phyloP scores from a whole-genome alignment of 345 rosid genomes.

The Firmiana major region DNA sequence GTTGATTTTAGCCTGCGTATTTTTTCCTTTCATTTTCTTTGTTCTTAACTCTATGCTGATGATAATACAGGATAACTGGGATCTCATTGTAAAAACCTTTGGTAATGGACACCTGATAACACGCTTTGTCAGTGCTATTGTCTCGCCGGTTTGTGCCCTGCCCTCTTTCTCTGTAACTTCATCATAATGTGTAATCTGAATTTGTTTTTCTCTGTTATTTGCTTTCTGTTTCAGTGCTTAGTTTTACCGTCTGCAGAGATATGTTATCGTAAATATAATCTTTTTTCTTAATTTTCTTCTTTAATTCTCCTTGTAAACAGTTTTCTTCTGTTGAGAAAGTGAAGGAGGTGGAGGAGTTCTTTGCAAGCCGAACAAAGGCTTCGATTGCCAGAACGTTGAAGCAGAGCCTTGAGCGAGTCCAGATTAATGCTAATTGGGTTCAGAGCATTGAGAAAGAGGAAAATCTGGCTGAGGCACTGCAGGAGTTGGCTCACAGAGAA shows the following conservation, averaged over 20 bases:
- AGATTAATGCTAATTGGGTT: slow-evolving; percentile 78
- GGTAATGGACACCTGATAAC: slow-evolving; percentile 72
- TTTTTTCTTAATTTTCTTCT: background rate
- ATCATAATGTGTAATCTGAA: background rate
- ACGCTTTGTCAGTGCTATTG: slow-evolving; percentile 61
- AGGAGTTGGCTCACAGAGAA: slow-evolving; percentile 42
- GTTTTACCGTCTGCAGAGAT: background rate
- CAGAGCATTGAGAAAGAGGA: slow-evolving; percentile 59
- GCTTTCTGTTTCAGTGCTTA: background rate
- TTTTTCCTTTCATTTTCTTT: background rate
- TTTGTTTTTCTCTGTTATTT: background rate
- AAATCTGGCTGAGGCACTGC: slow-evolving; percentile 40
- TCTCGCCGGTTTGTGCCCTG: slow-evolving; percentile 62
- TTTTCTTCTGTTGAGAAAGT: slow-evolving; percentile 83
- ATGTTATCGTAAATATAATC: background rate
- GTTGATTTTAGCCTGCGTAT: background rate
- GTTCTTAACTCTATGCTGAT: background rate
- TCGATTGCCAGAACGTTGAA: slow-evolving; percentile 78
- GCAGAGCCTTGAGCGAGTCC: slow-evolving; percentile 80
- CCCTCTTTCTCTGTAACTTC: background rate
- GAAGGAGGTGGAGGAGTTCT: slow-evolving; percentile 79
- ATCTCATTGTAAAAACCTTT: slow-evolving; percentile 53
- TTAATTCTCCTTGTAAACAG: slow-evolving; percentile 31
- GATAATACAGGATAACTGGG: slow-evolving; percentile 68
- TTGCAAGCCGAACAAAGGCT: slow-evolving; percentile 51